phyloP scores from a whole-genome alignment of 2,329 filamentous ascomycete genomes.

The Penicillium sp. region DNA sequence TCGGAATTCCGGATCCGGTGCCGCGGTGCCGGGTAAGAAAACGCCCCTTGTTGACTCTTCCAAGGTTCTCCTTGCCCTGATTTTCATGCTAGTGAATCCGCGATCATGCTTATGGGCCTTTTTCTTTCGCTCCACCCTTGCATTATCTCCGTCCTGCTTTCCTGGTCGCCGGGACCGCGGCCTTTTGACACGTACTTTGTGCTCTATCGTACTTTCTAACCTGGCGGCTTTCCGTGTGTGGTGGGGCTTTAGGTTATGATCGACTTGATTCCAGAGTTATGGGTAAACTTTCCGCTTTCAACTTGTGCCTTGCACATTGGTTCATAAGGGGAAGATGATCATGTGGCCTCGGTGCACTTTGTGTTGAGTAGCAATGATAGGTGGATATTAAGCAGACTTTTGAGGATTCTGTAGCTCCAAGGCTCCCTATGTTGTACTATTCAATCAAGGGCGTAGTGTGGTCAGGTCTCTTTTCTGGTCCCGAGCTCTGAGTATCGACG shows the following conservation, averaged over 20 bases:
- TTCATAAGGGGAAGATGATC: not conserved
- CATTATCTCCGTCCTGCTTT: not conserved
- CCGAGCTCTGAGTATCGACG: not conserved
- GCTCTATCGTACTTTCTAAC: slow-evolving; percentile 13
- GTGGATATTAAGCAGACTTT: not conserved
- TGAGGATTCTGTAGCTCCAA: too few species aligned
- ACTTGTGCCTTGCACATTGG: not conserved
- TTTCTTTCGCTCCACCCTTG: slow-evolving; percentile 3
- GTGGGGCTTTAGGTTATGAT: slow-evolving; percentile 1
- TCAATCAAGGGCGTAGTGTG: not conserved
- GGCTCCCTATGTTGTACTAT: not conserved
- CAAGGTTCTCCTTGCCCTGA: slow-evolving; percentile 11
- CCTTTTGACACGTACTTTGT: slow-evolving; percentile 17
- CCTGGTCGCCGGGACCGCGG: not conserved
- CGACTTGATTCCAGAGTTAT: not conserved
- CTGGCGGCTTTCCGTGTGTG: slow-evolving; percentile 7
- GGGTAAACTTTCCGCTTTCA: not conserved
- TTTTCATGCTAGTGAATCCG: slow-evolving; percentile 22
- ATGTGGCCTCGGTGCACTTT: too few species aligned
- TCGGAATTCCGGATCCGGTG: slow-evolving; percentile 34
- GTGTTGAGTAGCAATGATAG: not conserved
- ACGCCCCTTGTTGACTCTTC: not conserved
- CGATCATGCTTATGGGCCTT: slow-evolving; percentile 15
- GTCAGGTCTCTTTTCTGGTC: not conserved
- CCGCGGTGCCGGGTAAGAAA: slow-evolving; percentile 36